phyloP scores from a whole-genome alignment of 192 early-diverging fungal species.

The Globomyces pollinis-pini region DNA sequence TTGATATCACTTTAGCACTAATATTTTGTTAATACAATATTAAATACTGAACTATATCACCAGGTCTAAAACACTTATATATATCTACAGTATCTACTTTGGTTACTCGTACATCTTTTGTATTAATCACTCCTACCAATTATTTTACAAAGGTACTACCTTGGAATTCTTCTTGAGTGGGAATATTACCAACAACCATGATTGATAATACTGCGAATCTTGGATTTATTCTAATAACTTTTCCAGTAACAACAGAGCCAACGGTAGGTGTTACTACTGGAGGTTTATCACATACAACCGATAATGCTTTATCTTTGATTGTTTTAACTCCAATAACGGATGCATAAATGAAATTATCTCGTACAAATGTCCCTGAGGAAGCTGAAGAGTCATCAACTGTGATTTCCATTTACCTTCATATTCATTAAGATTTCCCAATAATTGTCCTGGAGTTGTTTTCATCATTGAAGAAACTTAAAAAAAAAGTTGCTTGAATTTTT shows the following conservation, averaged over 20 bases:
- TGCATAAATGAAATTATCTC: constrained; percentile 63
- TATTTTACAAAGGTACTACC: constrained; percentile 58
- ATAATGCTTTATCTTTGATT: neutral
- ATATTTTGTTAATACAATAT: no score
- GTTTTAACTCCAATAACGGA: constrained; percentile 34
- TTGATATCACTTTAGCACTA: constrained; percentile 64
- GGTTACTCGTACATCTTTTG: constrained; percentile 90
- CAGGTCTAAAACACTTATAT: constrained; percentile 81
- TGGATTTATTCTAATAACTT: constrained; percentile 80
- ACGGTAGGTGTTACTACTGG: constrained; percentile 56
- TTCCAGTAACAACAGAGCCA: constrained; percentile 59
- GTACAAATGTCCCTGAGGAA: constrained; percentile 45
- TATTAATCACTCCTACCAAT: constrained; percentile 80
- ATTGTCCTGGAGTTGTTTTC: constrained; percentile 14
- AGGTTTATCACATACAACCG: neutral
- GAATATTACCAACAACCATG: constrained; percentile 77
- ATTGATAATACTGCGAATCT: constrained; percentile 80
- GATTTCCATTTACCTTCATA: neutral
- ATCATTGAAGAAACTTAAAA: constrained; percentile 1
- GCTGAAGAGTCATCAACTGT: neutral
- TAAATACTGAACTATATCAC: constrained; percentile 60
- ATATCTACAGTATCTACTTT: constrained; percentile 94
- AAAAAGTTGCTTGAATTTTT: neutral
- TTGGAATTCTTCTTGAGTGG: constrained; percentile 29
- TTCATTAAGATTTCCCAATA: neutral